phyloP scores from a whole-genome alignment of 2,329 filamentous ascomycete species.

The Fusarium musae region DNA sequence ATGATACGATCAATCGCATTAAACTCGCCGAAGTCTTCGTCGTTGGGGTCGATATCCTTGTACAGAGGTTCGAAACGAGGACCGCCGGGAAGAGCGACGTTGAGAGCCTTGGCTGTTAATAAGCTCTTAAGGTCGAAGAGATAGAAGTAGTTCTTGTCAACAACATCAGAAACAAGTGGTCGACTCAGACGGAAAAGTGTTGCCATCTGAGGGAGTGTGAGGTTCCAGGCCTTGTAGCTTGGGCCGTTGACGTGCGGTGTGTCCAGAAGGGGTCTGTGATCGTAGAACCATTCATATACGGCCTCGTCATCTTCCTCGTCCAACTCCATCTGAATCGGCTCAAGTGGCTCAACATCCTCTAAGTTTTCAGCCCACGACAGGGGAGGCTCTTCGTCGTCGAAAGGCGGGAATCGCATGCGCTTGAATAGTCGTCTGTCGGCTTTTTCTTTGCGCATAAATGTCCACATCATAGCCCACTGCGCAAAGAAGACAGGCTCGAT shows the following conservation, averaged over 20 bases:
- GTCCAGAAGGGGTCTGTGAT: conserved; percentile 89
- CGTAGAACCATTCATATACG: conserved; percentile 97
- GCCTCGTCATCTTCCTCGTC: conserved; percentile 92
- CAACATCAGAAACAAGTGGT: conserved; percentile 88
- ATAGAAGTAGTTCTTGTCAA: conserved; percentile 97
- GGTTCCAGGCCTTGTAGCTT: conserved; percentile 96
- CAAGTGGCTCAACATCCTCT: conserved; percentile 95
- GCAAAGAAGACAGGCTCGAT: conserved; percentile 98
- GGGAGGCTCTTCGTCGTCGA: conserved; percentile 97
- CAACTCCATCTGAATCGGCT: conserved; percentile 98
- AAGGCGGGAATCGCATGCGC: conserved; percentile 97
- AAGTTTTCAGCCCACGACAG: conserved; percentile 99
- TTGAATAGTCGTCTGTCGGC: conserved; percentile 96
- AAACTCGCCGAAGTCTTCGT: conserved; percentile 99
- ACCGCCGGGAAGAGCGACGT: conserved; percentile 96
- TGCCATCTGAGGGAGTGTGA: conserved; percentile 94
- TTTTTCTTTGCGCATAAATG: conserved; percentile 97
- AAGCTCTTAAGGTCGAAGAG: conserved; percentile 97
- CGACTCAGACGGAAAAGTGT: conserved; percentile 91
- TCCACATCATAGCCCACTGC: conserved; percentile 99
- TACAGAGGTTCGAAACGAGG: conserved; percentile 96
- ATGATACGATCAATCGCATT: conserved; percentile 99
- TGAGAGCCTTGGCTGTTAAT: conserved; percentile 94
- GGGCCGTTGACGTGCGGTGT: conserved; percentile 95
- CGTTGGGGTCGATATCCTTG: conserved; percentile 98